Evolutionary conservation across 805 yeast genomes (phyloP).

Genomic region (Myxozyma neotropica): DNA sequence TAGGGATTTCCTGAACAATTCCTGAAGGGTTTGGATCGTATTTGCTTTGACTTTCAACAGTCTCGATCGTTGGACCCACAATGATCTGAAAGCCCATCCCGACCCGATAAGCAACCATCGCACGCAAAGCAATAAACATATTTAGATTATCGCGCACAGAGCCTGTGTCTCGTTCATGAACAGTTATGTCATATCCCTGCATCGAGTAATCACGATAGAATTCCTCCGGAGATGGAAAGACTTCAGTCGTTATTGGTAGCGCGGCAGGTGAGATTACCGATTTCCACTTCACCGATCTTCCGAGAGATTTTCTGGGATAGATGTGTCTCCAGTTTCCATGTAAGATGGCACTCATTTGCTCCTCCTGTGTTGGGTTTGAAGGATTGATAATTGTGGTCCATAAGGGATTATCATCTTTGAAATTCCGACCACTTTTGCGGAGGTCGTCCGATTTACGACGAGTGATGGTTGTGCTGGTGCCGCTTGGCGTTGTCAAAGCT

Average conservation of each 20-base stretch:
- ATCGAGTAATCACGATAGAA: slow-evolving; percentile 74
- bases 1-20: slow-evolving; percentile 60
- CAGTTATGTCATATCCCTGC: slow-evolving; percentile 79
- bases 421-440: slow-evolving; percentile 18
- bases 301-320: slow-evolving; percentile 68
- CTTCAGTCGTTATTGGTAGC: slow-evolving; percentile 75
- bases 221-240: slow-evolving; percentile 71
- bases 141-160: slow-evolving; percentile 36
- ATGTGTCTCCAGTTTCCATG: slow-evolving; percentile 91
- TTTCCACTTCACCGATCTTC: slow-evolving; percentile 75
- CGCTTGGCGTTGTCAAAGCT: slow-evolving; percentile 4
- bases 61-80: slow-evolving; percentile 65
- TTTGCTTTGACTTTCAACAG: slow-evolving; percentile 58
- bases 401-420: slow-evolving; percentile 41
- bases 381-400: slow-evolving; percentile 79
- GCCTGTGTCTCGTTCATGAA: slow-evolving; percentile 44
- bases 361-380: slow-evolving; percentile 62
- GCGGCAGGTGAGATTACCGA: slow-evolving; percentile 93
- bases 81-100: slow-evolving; percentile 90
- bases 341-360: slow-evolving; percentile 57
- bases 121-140: slow-evolving; percentile 68
- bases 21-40: slow-evolving; percentile 49
- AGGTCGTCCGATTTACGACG: slow-evolving; percentile 18
- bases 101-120: slow-evolving; percentile 82
- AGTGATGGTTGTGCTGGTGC: neutral